Conservation (phyloP, 179 eudicot species). For the Beta corolliflora region DNA sequence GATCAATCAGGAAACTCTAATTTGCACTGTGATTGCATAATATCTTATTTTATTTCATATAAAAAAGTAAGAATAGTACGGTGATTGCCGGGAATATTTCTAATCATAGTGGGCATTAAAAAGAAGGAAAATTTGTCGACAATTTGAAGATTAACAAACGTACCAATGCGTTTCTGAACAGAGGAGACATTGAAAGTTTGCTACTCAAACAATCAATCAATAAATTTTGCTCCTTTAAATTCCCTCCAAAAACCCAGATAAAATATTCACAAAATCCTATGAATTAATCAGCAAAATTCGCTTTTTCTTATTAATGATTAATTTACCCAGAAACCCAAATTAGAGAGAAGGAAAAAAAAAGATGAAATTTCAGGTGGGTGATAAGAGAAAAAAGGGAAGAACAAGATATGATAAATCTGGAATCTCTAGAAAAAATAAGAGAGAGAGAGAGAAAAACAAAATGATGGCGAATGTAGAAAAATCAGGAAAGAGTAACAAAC, state of each 20-base stretch:
- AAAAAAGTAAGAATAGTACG: not conserved
- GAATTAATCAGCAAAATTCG: not conserved
- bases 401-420: not conserved
- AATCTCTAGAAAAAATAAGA: conserved; percentile 18
- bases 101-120: not conserved
- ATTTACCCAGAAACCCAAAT: not conserved
- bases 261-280: not conserved
- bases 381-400: not conserved
- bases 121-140: not conserved
- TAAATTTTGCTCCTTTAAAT: too few relatives aligned
- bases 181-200: not conserved
- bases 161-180: conserved; percentile 29
- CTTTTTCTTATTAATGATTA: not conserved
- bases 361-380: not conserved
- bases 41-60: not conserved
- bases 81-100: not conserved
- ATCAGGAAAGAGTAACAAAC: too few relatives aligned
- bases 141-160: not conserved
- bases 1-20: conserved; percentile 4
- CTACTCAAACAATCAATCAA: too few relatives aligned
- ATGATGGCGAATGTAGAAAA: too few relatives aligned
- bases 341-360: not conserved
- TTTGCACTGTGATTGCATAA: not conserved
- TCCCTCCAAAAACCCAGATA: not conserved
- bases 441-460: not conserved